Base-by-base conservation (phyloP, 306 rosid genomes). In the Begonia masoniana region DNA sequence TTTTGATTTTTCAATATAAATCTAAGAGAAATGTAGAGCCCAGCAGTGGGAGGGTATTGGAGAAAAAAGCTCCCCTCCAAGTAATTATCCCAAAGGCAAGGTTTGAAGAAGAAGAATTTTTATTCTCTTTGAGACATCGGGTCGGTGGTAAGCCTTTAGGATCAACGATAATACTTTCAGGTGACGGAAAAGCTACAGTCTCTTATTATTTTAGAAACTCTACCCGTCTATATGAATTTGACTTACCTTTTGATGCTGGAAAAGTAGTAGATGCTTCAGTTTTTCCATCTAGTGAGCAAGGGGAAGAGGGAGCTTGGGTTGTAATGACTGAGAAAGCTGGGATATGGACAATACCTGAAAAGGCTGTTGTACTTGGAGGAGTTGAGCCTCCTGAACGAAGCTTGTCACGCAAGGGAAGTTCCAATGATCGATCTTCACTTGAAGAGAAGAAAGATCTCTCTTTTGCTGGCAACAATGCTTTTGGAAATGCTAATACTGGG, bases 351-450 rank as follows among this genome's bases (percentile, higher is more conserved):
- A 91, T 91, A 76, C 97, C 95, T 0, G 97, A 82, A 62, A 91
- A 83, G 80, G 95, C 97, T 75, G 78, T 91, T 71, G 62, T 85
- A 58, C 72, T 82, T 78, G 97, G 97, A 54, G 95, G 91, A 56
- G 97, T 91, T 63, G 94, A 91, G 58, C 97, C 97, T 36, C 97
- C 97, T 69, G 96, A 91, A 52, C 75, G 96, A 56, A 85, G 97
- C 75, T 81, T 91, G 71, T 91, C 96, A 17, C 94, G 96, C 56
- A 91, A 81, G 72, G 97, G 96, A 15, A 91, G 96, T 74, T 82
- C 97, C 51, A 91, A 80, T 74, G 94, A 91, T 73, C 71, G 95
- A 68, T 91, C 88, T 55, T 71, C 83, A 35, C 85, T 82, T 74
- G 95, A 89, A 67, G 94, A 85, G 71, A 71, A 61, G 56, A 78